phyloP scores from a whole-genome alignment of 352 stramenopile genomes.

The Phytophthora boehmeriae region DNA sequence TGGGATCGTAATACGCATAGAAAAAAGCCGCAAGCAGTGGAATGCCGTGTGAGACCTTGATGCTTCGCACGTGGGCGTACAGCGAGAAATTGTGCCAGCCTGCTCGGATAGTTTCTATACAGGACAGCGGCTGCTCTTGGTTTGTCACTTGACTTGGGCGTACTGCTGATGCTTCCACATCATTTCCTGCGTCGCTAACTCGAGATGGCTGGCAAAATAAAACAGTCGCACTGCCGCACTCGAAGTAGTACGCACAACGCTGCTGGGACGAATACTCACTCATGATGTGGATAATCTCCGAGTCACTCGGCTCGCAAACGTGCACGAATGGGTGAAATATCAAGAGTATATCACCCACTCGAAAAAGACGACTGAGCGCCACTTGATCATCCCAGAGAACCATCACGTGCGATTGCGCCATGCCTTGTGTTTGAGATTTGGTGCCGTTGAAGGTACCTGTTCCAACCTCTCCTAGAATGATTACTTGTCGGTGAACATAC shows the following conservation, averaged over 20 bases:
- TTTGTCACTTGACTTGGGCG: constrained; percentile 3
- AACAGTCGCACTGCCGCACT: constrained; percentile 66
- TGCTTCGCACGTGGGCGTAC: constrained; percentile 53
- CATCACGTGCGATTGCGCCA: constrained; percentile 51
- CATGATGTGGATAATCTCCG: constrained; percentile 59
- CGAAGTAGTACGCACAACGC: constrained; percentile 58
- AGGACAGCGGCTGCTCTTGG: constrained; percentile 27
- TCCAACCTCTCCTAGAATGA: constrained; percentile 53
- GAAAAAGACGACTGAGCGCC: constrained; percentile 62
- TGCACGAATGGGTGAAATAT: constrained; percentile 71
- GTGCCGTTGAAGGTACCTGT: constrained; percentile 1
- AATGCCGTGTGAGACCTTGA: constrained; percentile 64
- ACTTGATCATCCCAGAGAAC: constrained; percentile 79
- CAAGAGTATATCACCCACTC: constrained; percentile 59
- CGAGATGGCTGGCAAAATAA: constrained; percentile 38
- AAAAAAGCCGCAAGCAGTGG: constrained; percentile 74
- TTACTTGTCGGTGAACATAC: constrained; percentile 66
- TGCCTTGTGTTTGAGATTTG: constrained; percentile 17
- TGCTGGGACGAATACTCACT: constrained; percentile 66
- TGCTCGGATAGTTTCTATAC: constrained; percentile 34
- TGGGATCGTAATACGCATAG: constrained; percentile 69
- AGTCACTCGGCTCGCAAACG: constrained; percentile 44
- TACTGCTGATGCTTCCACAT: constrained; percentile 2
- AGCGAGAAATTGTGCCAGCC: constrained; percentile 59
- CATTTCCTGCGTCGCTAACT: constrained; percentile 4